Conservation (phyloP, 805 yeast genomes). For the Yarrowia yakushimensis region DNA sequence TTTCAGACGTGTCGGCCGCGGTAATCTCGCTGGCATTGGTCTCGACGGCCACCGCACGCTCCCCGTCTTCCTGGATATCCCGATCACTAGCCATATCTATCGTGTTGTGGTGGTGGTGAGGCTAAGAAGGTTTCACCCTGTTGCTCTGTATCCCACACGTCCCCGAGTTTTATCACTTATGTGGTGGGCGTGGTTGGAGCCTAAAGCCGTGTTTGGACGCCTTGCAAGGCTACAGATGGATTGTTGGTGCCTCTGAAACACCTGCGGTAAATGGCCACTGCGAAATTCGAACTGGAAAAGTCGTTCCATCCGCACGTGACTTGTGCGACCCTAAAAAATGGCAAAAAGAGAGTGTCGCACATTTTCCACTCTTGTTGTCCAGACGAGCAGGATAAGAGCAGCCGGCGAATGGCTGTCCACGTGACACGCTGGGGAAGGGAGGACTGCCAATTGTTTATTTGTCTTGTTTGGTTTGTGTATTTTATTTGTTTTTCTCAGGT, state of each 20-base stretch:
- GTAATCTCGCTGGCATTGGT: neutral
- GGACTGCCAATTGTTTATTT: no score
- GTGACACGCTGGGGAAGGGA: no score
- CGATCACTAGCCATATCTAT: conserved; percentile 19
- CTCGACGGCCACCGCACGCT: neutral
- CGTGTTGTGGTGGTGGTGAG: conserved; percentile 25
- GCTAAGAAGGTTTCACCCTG: conserved; percentile 24
- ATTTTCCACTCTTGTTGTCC: neutral
- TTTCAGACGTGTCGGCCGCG: neutral
- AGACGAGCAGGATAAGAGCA: no score
- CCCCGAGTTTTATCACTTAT: neutral
- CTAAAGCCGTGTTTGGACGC: neutral
- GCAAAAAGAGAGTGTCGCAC: neutral
- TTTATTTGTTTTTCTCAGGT: no score
- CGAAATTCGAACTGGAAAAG: neutral
- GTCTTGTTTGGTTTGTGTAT: no score
- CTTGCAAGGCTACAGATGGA: no score
- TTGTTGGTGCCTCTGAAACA: no score
- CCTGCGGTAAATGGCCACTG: no score
- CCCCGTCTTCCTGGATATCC: neutral
- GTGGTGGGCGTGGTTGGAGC: neutral
- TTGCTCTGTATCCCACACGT: conserved; percentile 19
- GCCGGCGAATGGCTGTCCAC: no score
- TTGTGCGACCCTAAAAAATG: neutral
- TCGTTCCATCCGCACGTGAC: neutral